Evolutionary conservation across 2,329 filamentous ascomycete genomes (phyloP).

Genomic region (Neocatenulostroma microsporum): DNA sequence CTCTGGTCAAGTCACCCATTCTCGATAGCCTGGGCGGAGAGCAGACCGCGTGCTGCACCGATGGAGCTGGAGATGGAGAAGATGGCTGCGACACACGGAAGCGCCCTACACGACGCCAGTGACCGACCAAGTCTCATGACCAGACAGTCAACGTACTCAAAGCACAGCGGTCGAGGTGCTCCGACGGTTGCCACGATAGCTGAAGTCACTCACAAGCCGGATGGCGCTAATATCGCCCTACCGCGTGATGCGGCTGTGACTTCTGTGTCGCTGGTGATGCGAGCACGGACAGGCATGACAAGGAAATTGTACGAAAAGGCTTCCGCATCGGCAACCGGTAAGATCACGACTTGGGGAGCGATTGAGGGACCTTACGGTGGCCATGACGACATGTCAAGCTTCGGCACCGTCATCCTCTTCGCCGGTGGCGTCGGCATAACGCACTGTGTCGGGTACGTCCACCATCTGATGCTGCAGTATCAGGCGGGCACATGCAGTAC

Average conservation of each 20-base stretch:
- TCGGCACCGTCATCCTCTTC: conserved; percentile 71
- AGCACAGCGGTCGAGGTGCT: conserved; percentile 2
- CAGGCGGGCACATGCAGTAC: conserved; percentile 62
- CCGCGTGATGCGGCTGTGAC: conserved; percentile 29
- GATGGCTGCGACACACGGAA: conserved; percentile 14
- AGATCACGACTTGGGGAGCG: conserved; percentile 56
- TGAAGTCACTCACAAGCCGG: conserved; percentile 12
- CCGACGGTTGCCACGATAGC: conserved; percentile 13
- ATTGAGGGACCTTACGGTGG: conserved; percentile 72
- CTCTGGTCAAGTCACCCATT: conserved; percentile 42
- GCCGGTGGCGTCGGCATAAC: conserved; percentile 76
- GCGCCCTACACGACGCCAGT: background rate
- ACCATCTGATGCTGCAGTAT: conserved; percentile 62
- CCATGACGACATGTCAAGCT: conserved; percentile 62
- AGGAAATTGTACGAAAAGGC: conserved; percentile 61
- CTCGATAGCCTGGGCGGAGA: conserved; percentile 43
- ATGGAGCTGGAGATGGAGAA: conserved; percentile 30
- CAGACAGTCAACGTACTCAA: conserved; percentile 7
- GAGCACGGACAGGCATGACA: conserved; percentile 67
- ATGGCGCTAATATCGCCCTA: conserved; percentile 16
- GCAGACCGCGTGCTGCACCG: conserved; percentile 17
- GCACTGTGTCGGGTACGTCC: conserved; percentile 67
- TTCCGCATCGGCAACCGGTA: conserved; percentile 51
- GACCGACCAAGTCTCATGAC: conserved; percentile 9
- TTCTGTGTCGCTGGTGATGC: conserved; percentile 62